Evolutionary conservation across 2,329 filamentous ascomycete species (phyloP).

Genomic region (Talaromyces sp.): DNA sequence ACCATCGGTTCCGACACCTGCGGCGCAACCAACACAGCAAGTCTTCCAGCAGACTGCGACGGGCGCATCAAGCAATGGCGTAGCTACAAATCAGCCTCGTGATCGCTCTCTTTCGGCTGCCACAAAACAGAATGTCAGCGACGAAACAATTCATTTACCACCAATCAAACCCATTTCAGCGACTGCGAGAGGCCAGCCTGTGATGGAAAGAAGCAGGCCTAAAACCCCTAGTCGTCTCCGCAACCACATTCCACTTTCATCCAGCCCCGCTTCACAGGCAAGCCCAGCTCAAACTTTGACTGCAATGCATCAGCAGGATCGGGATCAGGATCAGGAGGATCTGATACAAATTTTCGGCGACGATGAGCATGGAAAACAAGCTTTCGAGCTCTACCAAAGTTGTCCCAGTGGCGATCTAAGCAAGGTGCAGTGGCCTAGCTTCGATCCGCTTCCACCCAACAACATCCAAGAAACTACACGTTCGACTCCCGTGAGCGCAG

Average conservation of each 20-base stretch:
- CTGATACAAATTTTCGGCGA: constrained; percentile 16
- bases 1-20: background rate
- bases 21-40: background rate
- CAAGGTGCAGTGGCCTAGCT: constrained; percentile 17
- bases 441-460: background rate
- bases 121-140: background rate
- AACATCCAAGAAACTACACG: background rate
- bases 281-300: background rate
- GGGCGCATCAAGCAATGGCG: background rate
- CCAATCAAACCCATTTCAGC: constrained; percentile 13
- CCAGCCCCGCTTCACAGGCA: constrained; percentile 9
- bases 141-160: background rate
- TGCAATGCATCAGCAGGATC: background rate
- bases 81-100: background rate
- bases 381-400: constrained; percentile 16
- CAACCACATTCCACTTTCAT: constrained; percentile 27
- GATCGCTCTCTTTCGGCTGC: background rate
- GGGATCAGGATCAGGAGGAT: background rate
- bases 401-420: constrained; percentile 20
- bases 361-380: constrained; percentile 16
- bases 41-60: background rate
- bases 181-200: constrained; percentile 1
- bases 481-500: background rate
- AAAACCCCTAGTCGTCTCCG: constrained; percentile 43
- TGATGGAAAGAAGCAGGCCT: constrained; percentile 32